A percentile compares a stretch with the other conserved stretches of the same genome.
Conservation (phyloP, 441 rosid species). For the Metrosideros polymorpha region DNA sequence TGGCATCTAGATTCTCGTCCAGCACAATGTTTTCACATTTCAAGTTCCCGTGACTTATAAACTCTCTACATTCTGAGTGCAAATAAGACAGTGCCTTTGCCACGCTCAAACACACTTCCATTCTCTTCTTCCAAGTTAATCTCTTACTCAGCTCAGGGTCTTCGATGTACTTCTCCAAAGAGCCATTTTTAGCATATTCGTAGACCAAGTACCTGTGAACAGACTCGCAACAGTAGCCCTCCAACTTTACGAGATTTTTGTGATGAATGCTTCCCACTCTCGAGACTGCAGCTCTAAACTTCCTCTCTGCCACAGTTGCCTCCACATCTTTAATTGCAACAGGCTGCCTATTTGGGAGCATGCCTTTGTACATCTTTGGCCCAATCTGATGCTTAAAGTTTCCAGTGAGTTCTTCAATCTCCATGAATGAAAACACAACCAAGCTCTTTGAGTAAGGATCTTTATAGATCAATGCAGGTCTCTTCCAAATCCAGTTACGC, state of each 20-base stretch:
- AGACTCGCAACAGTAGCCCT: constrained; percentile 64
- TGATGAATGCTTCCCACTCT: constrained; percentile 73
- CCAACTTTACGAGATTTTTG: constrained; percentile 58
- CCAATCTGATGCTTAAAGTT: constrained; percentile 55
- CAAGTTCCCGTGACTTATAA: constrained; percentile 66
- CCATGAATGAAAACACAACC: constrained; percentile 42
- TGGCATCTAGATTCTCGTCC: constrained; percentile 55
- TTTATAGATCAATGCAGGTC: constrained; percentile 26
- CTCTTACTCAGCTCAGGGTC: constrained; percentile 41
- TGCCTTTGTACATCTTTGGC: constrained; percentile 47
- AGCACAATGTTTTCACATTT: constrained; percentile 55
- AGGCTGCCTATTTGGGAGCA: constrained; percentile 35
- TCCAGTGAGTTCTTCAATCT: constrained; percentile 49
- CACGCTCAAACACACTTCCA: constrained; percentile 41
- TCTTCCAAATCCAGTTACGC: constrained; percentile 31
- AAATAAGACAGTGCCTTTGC: constrained; percentile 62
- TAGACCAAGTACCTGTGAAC: constrained; percentile 51
- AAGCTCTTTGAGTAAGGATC: constrained; percentile 41
- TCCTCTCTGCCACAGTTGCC: constrained; percentile 38
- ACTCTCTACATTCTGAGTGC: constrained; percentile 73
- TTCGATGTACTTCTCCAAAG: constrained; percentile 40
- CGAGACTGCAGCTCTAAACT: constrained; percentile 57
- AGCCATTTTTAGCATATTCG: constrained; percentile 52
- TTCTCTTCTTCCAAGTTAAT: constrained; percentile 59
- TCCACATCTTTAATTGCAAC: constrained; percentile 53